Percentiles rank a stretch among this genome's conserved stretches.
phyloP scores from a whole-genome alignment of 108 stramenopile genomes.

The Parmales sp. region DNA sequence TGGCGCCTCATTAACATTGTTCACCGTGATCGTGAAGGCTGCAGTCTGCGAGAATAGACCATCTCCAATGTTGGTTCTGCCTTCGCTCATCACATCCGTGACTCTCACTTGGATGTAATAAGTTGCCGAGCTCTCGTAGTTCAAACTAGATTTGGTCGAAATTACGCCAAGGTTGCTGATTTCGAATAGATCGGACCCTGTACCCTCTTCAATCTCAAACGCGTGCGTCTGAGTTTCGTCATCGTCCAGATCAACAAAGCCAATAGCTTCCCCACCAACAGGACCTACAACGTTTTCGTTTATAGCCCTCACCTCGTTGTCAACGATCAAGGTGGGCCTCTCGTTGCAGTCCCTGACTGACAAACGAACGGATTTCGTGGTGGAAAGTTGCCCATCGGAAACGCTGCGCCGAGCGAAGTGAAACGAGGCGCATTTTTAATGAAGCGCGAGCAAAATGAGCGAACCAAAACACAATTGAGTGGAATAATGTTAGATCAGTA shows the following conservation, averaged over 20 bases:
- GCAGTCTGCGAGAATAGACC: background rate
- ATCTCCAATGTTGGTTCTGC: background rate
- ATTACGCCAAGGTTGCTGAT: background rate
- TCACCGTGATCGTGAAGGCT: background rate
- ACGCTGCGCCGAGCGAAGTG: background rate
- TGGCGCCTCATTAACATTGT: background rate
- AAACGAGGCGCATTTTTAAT: too few relatives aligned
- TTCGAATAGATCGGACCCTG: background rate
- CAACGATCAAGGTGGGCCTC: background rate
- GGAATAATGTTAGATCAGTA: too few relatives aligned
- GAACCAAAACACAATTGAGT: too few relatives aligned
- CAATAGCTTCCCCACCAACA: background rate
- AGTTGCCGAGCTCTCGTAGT: background rate
- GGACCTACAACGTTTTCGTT: background rate
- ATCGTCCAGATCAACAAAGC: background rate
- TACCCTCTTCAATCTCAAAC: background rate
- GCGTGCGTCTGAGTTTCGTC: background rate
- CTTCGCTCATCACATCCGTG: background rate
- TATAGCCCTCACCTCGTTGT: background rate
- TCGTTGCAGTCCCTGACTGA: background rate
- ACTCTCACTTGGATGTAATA: background rate
- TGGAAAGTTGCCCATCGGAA: background rate
- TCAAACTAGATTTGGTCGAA: background rate
- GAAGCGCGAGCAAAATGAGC: too few relatives aligned
- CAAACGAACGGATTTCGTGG: background rate